phyloP scores from a whole-genome alignment of 192 early-diverging fungal genomes.

The Oehlia diaphana region DNA sequence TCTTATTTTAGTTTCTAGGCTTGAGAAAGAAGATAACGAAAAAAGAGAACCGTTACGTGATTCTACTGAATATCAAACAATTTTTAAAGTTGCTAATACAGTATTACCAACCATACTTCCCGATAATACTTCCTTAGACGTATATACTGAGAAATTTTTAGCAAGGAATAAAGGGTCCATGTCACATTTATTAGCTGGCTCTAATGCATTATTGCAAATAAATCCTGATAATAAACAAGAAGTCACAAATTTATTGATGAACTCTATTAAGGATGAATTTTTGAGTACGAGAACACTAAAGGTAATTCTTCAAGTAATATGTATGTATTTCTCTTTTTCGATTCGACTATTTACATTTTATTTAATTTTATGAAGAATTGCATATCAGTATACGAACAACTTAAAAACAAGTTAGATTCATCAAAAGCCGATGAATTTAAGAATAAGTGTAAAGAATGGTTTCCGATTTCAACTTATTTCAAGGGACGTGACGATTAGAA shows the following conservation, averaged over 20 bases:
- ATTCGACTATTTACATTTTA: background rate
- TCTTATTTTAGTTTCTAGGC: background rate
- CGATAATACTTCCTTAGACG: background rate
- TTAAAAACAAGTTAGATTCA: conserved; percentile 11
- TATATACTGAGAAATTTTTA: conserved; percentile 22
- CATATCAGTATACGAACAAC: conserved; percentile 14
- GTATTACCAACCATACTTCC: conserved; percentile 12
- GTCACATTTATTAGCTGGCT: conserved; percentile 24
- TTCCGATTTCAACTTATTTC: conserved; percentile 23
- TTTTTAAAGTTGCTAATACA: conserved; percentile 17
- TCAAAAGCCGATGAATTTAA: conserved; percentile 26
- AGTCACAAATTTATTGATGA: conserved; percentile 23
- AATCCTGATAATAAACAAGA: conserved; percentile 20
- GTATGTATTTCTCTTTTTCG: background rate
- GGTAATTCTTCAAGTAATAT: background rate
- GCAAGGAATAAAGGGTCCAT: conserved; percentile 21
- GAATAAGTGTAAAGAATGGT: conserved; percentile 29
- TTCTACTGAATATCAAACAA: background rate
- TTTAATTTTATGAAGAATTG: conserved; percentile 14
- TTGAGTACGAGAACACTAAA: conserved; percentile 10
- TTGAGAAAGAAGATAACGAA: background rate
- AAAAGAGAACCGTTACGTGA: background rate
- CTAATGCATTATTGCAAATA: conserved; percentile 20
- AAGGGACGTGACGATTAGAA: background rate
- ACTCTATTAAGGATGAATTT: conserved; percentile 16